A percentile compares a stretch with the other conserved stretches of the same genome.
Conservation (phyloP, 106 monocot species). For the Amphibolis antarctica region DNA sequence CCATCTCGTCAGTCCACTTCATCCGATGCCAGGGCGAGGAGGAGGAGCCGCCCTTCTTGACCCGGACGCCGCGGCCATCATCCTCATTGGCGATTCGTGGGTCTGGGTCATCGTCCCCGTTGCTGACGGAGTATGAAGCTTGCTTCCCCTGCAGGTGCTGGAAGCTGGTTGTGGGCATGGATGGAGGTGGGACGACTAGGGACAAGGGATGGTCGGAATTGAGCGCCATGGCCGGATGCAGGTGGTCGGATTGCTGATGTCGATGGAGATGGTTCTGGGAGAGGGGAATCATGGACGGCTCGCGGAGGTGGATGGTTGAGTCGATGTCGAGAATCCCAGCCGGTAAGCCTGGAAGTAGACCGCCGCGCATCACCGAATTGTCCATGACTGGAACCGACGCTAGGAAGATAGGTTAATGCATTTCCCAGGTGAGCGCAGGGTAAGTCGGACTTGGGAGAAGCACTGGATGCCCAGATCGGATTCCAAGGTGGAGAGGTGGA, state of each 20-base stretch:
- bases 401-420: background rate
- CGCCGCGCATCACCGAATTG: conserved; percentile 2
- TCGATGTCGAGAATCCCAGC: background rate
- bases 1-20: conserved; percentile 64
- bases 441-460: background rate
- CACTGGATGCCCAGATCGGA: background rate
- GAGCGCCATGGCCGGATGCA: background rate
- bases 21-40: conserved; percentile 44
- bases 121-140: conserved; percentile 4
- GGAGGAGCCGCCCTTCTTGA: conserved; percentile 6
- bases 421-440: background rate
- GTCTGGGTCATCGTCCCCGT: conserved; percentile 16
- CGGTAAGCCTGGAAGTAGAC: background rate
- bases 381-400: conserved; percentile 2
- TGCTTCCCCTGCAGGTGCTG: background rate
- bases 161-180: background rate
- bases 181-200: background rate
- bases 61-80: background rate
- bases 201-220: conserved; percentile 7
- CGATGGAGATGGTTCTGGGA: background rate
- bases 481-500: background rate
- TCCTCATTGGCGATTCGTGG: background rate
- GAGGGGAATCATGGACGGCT: conserved; percentile 2
- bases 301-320: background rate
- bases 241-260: conserved; percentile 4